Evolutionary conservation across 129 eudicot species (phyloP).

Genomic region (Kitagawia praeruptora): DNA sequence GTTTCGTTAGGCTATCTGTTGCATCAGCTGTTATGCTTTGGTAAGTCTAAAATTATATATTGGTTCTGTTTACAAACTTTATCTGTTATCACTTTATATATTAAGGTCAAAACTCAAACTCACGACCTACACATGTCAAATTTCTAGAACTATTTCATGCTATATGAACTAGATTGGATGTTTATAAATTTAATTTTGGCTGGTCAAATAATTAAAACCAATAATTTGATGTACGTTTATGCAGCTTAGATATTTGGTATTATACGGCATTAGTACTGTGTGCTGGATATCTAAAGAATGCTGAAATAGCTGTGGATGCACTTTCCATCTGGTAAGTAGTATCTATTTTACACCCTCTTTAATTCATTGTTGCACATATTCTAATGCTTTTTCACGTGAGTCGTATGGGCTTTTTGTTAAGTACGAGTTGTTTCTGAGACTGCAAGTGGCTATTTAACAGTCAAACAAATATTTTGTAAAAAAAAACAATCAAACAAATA

Average conservation of each 20-base stretch:
- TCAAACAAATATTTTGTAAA: too few species aligned
- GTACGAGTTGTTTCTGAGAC: too few species aligned
- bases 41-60: constrained; percentile 3
- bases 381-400: too few species aligned
- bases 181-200: background rate
- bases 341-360: background rate
- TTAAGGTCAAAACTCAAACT: too few species aligned
- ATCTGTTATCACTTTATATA: background rate
- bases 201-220: background rate
- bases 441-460: too few species aligned
- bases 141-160: background rate
- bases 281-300: constrained; percentile 44
- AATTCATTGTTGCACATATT: background rate
- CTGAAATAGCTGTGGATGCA: constrained; percentile 42
- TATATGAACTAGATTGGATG: background rate
- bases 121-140: background rate
- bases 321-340: constrained; percentile 25
- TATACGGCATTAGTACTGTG: constrained; percentile 32
- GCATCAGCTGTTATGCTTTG: constrained; percentile 61
- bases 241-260: background rate
- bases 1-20: constrained; percentile 40
- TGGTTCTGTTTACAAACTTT: background rate
- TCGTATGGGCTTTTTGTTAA: too few species aligned
- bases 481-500: too few species aligned
- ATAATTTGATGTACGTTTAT: background rate